Percentiles rank a stretch among this genome's conserved stretches.
Conservation (phyloP, 352 stramenopile genomes). For the Pythium folliculosum region DNA sequence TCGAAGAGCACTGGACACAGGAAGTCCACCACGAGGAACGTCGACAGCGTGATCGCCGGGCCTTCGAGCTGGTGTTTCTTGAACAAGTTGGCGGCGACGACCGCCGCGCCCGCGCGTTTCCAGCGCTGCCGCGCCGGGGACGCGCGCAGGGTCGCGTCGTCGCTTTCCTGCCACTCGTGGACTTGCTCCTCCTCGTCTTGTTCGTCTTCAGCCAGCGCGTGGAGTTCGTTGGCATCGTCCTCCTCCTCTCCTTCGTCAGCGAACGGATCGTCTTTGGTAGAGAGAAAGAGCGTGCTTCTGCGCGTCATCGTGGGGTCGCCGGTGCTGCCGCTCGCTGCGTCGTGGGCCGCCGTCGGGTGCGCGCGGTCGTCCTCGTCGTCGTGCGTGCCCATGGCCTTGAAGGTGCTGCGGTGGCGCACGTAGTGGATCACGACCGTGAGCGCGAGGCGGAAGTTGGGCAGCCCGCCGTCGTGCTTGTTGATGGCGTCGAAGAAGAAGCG, state of each 20-base stretch:
- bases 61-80: conserved; percentile 60
- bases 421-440: conserved; percentile 81
- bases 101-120: conserved; percentile 52
- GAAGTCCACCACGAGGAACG: conserved; percentile 75
- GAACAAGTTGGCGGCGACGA: conserved; percentile 61
- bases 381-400: conserved; percentile 29
- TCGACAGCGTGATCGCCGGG: conserved; percentile 65
- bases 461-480: conserved; percentile 65
- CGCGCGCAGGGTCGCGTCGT: conserved; percentile 18
- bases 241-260: conserved; percentile 58
- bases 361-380: background rate
- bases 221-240: conserved; percentile 39
- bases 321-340: background rate
- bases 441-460: conserved; percentile 79
- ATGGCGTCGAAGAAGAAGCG: conserved; percentile 74
- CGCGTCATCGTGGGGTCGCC: background rate
- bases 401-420: conserved; percentile 63
- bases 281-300: conserved; percentile 38
- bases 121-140: conserved; percentile 42
- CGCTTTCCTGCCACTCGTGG: background rate
- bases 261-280: conserved; percentile 58
- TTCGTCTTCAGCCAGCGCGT: background rate
- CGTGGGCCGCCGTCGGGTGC: background rate
- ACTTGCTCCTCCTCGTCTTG: conserved; percentile 6
- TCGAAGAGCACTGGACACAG: conserved; percentile 78